A percentile compares a stretch with the other conserved stretches of the same genome.
Conservation (phyloP, 176 grass and related monocot genomes). For the Juncus effusus region DNA sequence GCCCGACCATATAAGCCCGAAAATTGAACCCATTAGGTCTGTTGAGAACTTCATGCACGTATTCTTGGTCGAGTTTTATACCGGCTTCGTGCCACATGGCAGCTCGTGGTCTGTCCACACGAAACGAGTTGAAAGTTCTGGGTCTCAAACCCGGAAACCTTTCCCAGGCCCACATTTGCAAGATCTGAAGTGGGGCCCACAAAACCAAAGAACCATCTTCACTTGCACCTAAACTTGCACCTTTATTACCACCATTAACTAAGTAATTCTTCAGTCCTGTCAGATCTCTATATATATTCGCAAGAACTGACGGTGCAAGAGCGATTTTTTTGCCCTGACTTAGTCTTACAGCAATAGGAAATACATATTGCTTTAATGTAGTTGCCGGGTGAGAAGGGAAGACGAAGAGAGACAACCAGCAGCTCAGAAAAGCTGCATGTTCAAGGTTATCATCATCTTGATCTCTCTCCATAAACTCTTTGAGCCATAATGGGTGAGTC, state of each 20-base stretch:
- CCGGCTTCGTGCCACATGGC: slow-evolving; percentile 31
- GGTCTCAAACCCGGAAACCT: slow-evolving; percentile 35
- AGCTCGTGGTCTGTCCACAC: slow-evolving; percentile 17
- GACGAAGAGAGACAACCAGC: slow-evolving; percentile 44
- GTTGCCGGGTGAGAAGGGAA: slow-evolving; percentile 20
- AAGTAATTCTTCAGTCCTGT: slow-evolving; percentile 22
- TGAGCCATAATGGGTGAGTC: slow-evolving; percentile 22
- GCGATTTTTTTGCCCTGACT: slow-evolving; percentile 36
- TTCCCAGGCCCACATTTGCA: slow-evolving; percentile 54
- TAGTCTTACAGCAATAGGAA: slow-evolving; percentile 33
- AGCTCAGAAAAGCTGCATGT: slow-evolving; percentile 44
- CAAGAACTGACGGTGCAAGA: slow-evolving; percentile 37
- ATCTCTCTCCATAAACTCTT: slow-evolving; percentile 20
- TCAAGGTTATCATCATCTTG: slow-evolving; percentile 10
- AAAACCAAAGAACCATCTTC: background rate
- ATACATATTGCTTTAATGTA: slow-evolving; percentile 23
- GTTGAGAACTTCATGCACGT: slow-evolving; percentile 9
- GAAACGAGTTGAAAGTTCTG: background rate
- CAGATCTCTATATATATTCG: slow-evolving; percentile 42
- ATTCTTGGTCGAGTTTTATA: slow-evolving; percentile 1
- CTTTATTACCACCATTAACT: background rate
- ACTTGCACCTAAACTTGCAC: too few species aligned
- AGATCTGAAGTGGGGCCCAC: slow-evolving; percentile 32
- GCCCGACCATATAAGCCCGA: slow-evolving; percentile 24
- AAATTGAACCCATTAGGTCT: slow-evolving; percentile 32